Evolutionary conservation across 768 basidiomycete species (phyloP).

Genomic region (Scleroderma bovista): DNA sequence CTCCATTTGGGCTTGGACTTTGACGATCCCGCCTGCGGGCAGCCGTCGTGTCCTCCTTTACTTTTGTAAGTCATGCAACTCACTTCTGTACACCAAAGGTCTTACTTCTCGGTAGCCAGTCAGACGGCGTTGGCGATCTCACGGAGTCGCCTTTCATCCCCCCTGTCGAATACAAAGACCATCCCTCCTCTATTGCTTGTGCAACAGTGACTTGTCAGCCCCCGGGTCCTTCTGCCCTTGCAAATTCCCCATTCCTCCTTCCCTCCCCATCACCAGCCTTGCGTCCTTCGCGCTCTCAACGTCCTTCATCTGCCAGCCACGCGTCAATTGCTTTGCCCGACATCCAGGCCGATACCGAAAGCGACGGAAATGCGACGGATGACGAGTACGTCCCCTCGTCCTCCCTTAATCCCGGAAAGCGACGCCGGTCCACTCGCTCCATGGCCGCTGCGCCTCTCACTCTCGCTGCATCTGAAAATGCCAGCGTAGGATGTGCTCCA

Average conservation of each 20-base stretch:
- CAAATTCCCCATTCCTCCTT: background rate
- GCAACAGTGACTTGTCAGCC: background rate
- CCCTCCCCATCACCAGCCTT: background rate
- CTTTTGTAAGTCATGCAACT: constrained; percentile 18
- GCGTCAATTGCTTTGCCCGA: constrained; percentile 6
- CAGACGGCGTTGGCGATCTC: constrained; percentile 1
- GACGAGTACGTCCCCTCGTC: constrained; percentile 43
- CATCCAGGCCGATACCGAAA: constrained; percentile 31
- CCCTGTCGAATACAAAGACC: constrained; percentile 2
- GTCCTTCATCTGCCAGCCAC: constrained; percentile 4
- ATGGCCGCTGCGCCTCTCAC: background rate
- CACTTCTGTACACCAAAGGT: constrained; percentile 1
- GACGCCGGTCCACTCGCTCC: constrained; percentile 18
- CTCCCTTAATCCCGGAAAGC: constrained; percentile 28
- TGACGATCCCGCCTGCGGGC: constrained; percentile 6
- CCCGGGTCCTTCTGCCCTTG: background rate
- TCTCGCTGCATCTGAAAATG: constrained; percentile 5
- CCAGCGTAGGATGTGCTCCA: background rate
- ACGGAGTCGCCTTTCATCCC: constrained; percentile 11
- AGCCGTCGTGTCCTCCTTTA: constrained; percentile 10
- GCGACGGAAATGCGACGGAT: constrained; percentile 36
- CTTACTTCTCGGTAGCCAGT: constrained; percentile 18
- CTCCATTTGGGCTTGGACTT: constrained; percentile 13
- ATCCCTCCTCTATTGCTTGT: background rate
- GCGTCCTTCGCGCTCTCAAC: constrained; percentile 12